Evolutionary conservation across 2,329 filamentous ascomycete genomes (phyloP), one percentile per base, ranked within the genome.

Genomic region (Fusarium duplospermum): DNA sequence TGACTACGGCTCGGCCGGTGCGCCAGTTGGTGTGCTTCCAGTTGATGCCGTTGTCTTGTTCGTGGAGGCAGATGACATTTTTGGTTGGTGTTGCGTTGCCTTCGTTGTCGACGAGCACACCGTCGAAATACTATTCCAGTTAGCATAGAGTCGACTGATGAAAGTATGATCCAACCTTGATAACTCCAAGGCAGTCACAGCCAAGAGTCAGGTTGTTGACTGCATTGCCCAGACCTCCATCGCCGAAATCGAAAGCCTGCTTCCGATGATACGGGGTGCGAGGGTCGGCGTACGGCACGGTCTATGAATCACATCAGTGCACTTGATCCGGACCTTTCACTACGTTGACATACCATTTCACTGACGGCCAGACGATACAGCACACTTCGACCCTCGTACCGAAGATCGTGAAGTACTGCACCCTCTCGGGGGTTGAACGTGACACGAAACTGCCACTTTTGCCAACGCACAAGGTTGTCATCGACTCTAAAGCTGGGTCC

Each of bases 1-100:
- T 88, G 0, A 93, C 89, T 0, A 90, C 88, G 0, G 90, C 89
- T 11, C 89, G 85, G 11, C 86, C 85, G 0, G 90, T 93, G n/a
- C 91, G 86, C 82, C 87, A 91, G 81, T 93, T 92, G 24, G 91
- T 88, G 82, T 93, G 92, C 79, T 93, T 93, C 91, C 91, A 93
- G 24, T 88, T 86, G 57, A 94, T 91, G 2, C 92, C 92, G 70
- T 90, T 89, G 77, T 94, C 92, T 76, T 93, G 88, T 81, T 94
- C 92, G 76, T 94, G 92, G 3, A 93, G 83, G 71, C 92, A 94
- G 42, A 93, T 84, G 2, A 90, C 90, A 29, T 83, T 82, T 74
- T 90, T 90, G n/a, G 74, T 73, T 6, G 73, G 77, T 87, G 90
- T 50, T 1, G 79, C 75, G 1, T 66, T 61, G 4, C 82, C 82